phyloP scores from a whole-genome alignment of 2,329 filamentous ascomycete species.

The Nectriaceae sp. region DNA sequence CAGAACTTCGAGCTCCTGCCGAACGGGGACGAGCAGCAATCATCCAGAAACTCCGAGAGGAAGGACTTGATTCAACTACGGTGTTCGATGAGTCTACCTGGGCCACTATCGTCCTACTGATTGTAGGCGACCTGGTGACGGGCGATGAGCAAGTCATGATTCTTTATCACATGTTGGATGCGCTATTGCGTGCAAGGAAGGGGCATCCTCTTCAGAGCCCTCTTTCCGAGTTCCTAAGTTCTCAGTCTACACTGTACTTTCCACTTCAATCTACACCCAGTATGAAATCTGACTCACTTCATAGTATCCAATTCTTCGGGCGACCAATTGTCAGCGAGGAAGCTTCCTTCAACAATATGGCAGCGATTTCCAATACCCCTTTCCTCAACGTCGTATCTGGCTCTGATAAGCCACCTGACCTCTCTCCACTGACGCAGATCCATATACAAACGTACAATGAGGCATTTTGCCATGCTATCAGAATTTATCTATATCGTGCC shows the following conservation, averaged over 20 bases:
- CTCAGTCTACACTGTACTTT: conserved; percentile 10
- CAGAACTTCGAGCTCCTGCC: conserved; percentile 12
- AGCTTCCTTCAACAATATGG: neutral
- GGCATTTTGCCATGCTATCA: conserved; percentile 10
- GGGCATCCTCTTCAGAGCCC: neutral
- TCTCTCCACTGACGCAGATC: conserved; percentile 1
- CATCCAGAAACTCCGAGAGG: conserved; percentile 12
- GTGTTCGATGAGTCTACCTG: conserved; percentile 11
- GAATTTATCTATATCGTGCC: conserved; percentile 8
- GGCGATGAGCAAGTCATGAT: conserved; percentile 17
- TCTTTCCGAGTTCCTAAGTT: conserved; percentile 6
- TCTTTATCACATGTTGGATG: conserved; percentile 14
- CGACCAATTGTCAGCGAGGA: conserved; percentile 10
- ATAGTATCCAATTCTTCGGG: conserved; percentile 13
- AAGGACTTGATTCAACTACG: conserved; percentile 3
- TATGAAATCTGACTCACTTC: neutral
- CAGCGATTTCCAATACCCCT: neutral
- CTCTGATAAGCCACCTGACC: conserved; percentile 1
- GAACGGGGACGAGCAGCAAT: conserved; percentile 14
- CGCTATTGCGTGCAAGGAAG: conserved; percentile 7
- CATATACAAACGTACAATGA: conserved; percentile 11
- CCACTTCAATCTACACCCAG: no score
- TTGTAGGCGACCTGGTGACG: conserved; percentile 9
- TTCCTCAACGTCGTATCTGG: conserved; percentile 7
- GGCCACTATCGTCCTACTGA: conserved; percentile 12